These are phyloP conservation scores for Backusella mclennaniae DNA, from an alignment of 192 early-diverging fungal species.

Conservation along the genomic window DNA sequence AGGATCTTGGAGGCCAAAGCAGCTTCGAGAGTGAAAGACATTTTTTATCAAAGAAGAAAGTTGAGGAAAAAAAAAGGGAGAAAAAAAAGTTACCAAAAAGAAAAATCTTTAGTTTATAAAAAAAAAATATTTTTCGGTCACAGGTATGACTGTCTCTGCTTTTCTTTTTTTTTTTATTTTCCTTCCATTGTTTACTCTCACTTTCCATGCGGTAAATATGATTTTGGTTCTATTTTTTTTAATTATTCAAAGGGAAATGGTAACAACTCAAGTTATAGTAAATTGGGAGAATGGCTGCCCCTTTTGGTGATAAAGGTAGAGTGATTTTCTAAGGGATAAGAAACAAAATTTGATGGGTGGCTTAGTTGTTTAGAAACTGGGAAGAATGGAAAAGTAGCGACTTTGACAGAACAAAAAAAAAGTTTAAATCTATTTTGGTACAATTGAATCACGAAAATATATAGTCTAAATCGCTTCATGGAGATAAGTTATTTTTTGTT, in stretches of 20 bases:
- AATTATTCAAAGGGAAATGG: not conserved
- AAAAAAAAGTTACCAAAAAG: conserved; percentile 3
- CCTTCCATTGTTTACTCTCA: not conserved
- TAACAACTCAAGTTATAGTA: not conserved
- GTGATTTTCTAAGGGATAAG: not conserved
- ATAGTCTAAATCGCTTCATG: not conserved
- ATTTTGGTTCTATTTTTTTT: not conserved
- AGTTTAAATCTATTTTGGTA: not conserved
- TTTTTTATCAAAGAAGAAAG: conserved; percentile 31
- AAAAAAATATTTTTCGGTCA: conserved; percentile 23
- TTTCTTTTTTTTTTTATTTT: not conserved
- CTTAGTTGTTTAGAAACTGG: not conserved
- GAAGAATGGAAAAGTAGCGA: not conserved
- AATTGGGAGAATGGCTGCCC: not conserved
- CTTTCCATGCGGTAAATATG: not conserved
- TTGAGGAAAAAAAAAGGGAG: conserved; percentile 12
- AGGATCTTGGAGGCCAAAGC: conserved; percentile 64
- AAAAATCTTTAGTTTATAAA: conserved; percentile 15
- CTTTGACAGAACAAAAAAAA: not conserved
- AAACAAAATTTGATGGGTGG: not conserved
- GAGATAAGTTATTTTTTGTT: not conserved
- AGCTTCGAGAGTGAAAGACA: conserved; percentile 68
- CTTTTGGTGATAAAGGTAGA: not conserved
- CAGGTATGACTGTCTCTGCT: conserved; percentile 7
- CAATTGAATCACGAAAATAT: not conserved